Percentiles rank a stretch among this genome's conserved stretches.
Conservation (phyloP, 345 rosid genomes). For the Clausena lansium region DNA sequence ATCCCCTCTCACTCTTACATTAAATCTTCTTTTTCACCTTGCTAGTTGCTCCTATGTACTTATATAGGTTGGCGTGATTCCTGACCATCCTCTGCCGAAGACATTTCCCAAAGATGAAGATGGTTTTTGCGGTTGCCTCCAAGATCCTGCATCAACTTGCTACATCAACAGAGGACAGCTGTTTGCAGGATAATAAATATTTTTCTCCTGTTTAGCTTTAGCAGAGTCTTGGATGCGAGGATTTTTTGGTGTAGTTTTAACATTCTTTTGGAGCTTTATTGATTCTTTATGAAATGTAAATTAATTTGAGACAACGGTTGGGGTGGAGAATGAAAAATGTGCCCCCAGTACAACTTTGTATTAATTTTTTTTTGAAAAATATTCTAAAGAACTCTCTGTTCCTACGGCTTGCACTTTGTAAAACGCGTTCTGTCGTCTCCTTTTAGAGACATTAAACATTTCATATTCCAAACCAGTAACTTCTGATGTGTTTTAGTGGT, state of each 20-base stretch:
- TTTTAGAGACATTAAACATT: neutral
- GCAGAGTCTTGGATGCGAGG: neutral
- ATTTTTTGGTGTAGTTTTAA: neutral
- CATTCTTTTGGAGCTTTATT: constrained; percentile 13
- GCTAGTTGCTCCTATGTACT: neutral
- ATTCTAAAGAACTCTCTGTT: neutral
- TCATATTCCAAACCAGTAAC: neutral
- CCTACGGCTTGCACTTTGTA: neutral
- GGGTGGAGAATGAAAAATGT: neutral
- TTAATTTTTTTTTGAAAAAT: too few species aligned
- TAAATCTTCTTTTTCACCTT: neutral
- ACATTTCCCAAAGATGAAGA: constrained; percentile 80
- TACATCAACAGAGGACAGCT: constrained; percentile 54
- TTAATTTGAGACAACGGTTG: neutral
- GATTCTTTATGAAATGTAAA: constrained; percentile 7
- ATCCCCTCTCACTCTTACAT: neutral
- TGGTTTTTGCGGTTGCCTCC: constrained; percentile 72
- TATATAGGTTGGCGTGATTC: constrained; percentile 78
- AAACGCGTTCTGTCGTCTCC: neutral
- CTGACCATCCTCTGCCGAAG: constrained; percentile 82
- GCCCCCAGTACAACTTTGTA: neutral
- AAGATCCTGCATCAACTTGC: constrained; percentile 72
- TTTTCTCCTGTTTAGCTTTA: neutral
- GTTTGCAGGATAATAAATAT: constrained; percentile 46
- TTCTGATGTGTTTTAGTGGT: too few species aligned